Conservation (phyloP, 2,329 filamentous ascomycete genomes). For the Setomelanomma holmii region DNA sequence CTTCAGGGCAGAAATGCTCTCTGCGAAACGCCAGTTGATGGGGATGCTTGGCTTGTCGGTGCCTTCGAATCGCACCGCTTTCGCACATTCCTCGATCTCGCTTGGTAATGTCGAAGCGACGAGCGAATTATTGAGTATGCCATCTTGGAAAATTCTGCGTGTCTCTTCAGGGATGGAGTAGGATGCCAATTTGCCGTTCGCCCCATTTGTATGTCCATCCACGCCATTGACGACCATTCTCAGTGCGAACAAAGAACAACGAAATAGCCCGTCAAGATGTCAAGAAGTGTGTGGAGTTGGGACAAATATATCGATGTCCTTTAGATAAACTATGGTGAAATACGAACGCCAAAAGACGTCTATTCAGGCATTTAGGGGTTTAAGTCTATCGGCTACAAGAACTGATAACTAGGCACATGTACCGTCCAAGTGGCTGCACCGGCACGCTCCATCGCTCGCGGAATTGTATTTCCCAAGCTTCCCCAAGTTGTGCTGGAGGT, state of each 20-base stretch:
- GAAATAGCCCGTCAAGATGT: too few relatives aligned
- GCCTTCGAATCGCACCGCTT: constrained; percentile 53
- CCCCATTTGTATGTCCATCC: not conserved
- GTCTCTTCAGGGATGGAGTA: constrained; percentile 42
- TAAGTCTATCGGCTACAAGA: too few relatives aligned
- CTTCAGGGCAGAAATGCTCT: constrained; percentile 60
- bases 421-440: too few relatives aligned
- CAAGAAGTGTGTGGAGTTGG: too few relatives aligned
- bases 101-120: constrained; percentile 47
- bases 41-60: constrained; percentile 55
- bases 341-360: too few relatives aligned
- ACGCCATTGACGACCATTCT: not conserved
- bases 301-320: too few relatives aligned
- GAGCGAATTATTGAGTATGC: constrained; percentile 54
- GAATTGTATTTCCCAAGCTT: too few relatives aligned
- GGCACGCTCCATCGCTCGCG: too few relatives aligned
- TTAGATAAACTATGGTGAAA: too few relatives aligned
- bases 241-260: not conserved
- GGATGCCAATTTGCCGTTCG: not conserved
- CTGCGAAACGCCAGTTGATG: constrained; percentile 65
- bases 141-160: constrained; percentile 39
- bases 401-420: too few relatives aligned
- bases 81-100: constrained; percentile 46
- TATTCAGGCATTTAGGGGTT: too few relatives aligned
- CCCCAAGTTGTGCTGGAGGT: too few relatives aligned